Percentiles rank a stretch among this genome's conserved stretches.
Conservation (phyloP, 2,329 filamentous ascomycete species). For the Cladosporium sp. region DNA sequence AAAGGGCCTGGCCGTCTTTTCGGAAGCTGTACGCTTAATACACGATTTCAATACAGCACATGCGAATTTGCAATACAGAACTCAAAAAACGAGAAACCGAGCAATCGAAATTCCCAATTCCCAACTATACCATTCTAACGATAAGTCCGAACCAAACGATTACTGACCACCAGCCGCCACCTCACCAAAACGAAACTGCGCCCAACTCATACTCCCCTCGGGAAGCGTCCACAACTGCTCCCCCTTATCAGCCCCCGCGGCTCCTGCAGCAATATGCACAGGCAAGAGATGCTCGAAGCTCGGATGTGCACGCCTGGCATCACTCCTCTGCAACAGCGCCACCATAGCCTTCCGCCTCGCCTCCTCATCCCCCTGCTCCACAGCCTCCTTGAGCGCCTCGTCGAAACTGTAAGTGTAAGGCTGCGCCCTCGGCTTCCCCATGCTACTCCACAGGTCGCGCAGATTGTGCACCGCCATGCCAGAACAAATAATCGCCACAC, state of each 20-base stretch:
- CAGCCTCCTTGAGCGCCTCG: constrained; percentile 30
- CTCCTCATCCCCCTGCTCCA: constrained; percentile 24
- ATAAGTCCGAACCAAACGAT: not conserved
- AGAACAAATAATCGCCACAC: constrained; percentile 63
- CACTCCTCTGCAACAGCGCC: constrained; percentile 34
- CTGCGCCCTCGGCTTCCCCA: constrained; percentile 21
- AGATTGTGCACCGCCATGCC: constrained; percentile 61
- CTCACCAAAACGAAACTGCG: constrained; percentile 30
- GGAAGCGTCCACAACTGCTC: constrained; percentile 31
- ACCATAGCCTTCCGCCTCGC: constrained; percentile 31
- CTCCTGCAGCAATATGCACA: constrained; percentile 46
- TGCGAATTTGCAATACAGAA: no score
- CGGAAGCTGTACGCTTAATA: constrained; percentile 5
- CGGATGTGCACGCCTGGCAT: constrained; percentile 60
- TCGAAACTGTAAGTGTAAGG: constrained; percentile 34
- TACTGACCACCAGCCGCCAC: constrained; percentile 3
- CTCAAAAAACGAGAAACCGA: no score
- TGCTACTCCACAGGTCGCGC: constrained; percentile 26
- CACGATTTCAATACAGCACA: constrained; percentile 4
- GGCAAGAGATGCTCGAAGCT: constrained; percentile 59
- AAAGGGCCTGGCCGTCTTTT: no score
- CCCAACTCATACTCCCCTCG: constrained; percentile 34
- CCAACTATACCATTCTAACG: not conserved
- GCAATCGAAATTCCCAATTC: no score
- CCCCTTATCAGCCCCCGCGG: constrained; percentile 29